Evolutionary conservation across 2,329 filamentous ascomycete species (phyloP).

Genomic region (Calonectria montana): DNA sequence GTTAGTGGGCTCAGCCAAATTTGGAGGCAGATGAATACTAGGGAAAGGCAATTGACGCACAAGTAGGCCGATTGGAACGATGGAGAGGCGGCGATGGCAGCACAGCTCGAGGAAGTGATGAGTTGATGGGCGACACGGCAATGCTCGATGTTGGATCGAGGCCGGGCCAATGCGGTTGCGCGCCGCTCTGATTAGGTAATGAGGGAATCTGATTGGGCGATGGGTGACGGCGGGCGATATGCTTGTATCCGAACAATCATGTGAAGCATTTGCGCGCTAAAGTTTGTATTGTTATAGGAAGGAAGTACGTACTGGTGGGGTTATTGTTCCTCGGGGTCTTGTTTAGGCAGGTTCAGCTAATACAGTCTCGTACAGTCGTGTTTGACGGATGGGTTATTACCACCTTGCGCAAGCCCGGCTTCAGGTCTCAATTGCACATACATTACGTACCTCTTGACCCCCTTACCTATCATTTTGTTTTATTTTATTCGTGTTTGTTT

Average conservation of each 20-base stretch:
- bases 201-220: constrained; percentile 29
- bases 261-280: neutral
- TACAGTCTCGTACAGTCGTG: neutral
- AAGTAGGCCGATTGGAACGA: constrained; percentile 34
- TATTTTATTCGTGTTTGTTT: neutral
- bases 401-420: constrained; percentile 18
- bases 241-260: neutral
- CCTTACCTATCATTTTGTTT: neutral
- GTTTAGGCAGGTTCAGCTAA: neutral
- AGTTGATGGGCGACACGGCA: neutral
- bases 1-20: neutral
- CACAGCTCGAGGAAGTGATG: constrained; percentile 14
- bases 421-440: neutral
- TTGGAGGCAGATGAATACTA: fast-evolving
- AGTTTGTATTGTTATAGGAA: neutral
- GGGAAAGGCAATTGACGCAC: constrained; percentile 29
- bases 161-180: constrained; percentile 33
- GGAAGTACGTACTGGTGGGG: constrained; percentile 19
- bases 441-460: neutral
- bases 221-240: fast-evolving
- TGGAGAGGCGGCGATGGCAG: constrained; percentile 27
- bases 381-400: neutral
- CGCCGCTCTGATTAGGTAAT: constrained; percentile 39
- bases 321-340: neutral
- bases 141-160: constrained; percentile 31